Conservation (phyloP, 192 early-diverging fungal species). For the Gaertneriomyces semiglobifer region DNA sequence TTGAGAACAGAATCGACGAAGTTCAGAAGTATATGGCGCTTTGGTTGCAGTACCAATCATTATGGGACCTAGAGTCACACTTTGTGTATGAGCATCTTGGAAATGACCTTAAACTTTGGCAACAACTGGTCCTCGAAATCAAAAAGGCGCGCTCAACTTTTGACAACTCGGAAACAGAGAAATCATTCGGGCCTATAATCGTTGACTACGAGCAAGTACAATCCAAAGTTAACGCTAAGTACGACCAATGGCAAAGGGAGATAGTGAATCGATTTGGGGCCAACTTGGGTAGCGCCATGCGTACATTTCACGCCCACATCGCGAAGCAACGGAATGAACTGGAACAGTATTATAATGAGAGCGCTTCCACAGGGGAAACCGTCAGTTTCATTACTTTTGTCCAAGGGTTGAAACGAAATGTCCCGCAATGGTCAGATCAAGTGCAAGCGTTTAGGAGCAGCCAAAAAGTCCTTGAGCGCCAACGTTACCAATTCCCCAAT, state of each 20-base stretch:
- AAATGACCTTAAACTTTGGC: slow-evolving; percentile 87
- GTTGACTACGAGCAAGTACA: slow-evolving; percentile 99
- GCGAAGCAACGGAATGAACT: slow-evolving; percentile 76
- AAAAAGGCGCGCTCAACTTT: slow-evolving; percentile 91
- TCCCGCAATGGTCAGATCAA: slow-evolving; percentile 71
- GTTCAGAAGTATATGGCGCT: slow-evolving; percentile 83
- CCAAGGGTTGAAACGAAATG: slow-evolving; percentile 86
- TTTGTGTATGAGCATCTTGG: slow-evolving; percentile 79
- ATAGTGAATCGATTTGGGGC: slow-evolving; percentile 87
- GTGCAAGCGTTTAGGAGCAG: slow-evolving; percentile 86
- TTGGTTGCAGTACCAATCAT: slow-evolving; percentile 97
- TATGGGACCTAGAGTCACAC: slow-evolving; percentile 95
- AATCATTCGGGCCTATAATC: slow-evolving; percentile 80
- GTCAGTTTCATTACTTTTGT: slow-evolving; percentile 94
- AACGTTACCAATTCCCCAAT: slow-evolving; percentile 88
- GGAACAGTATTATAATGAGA: slow-evolving; percentile 83
- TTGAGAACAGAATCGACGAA: slow-evolving; percentile 74
- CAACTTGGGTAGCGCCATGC: slow-evolving; percentile 77
- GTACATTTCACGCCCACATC: slow-evolving; percentile 70
- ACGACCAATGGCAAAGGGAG: slow-evolving; percentile 97
- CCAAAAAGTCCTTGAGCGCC: slow-evolving; percentile 89
- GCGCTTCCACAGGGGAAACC: slow-evolving; percentile 81
- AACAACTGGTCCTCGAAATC: slow-evolving; percentile 90
- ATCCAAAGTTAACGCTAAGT: slow-evolving; percentile 93
- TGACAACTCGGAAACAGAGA: slow-evolving; percentile 89